A percentile compares a stretch with the other conserved stretches of the same genome.
These are phyloP conservation scores for Aspergillus brunneoviolaceus DNA, from an alignment of 2,329 filamentous ascomycete species.

Conservation along the genomic window DNA sequence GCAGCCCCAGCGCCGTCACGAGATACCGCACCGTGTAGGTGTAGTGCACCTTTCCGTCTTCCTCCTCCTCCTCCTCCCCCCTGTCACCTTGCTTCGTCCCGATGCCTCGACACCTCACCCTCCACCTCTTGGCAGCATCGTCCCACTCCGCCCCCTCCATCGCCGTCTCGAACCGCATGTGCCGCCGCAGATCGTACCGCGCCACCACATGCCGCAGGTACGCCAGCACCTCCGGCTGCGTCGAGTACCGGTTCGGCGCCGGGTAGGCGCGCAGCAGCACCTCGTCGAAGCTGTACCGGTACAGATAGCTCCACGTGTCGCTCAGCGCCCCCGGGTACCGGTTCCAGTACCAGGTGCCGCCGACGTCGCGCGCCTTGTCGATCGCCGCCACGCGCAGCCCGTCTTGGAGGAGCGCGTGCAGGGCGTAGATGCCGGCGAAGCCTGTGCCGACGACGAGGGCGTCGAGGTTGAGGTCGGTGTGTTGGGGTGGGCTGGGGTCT, in stretches of 20 bases:
- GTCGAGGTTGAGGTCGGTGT: slow-evolving; percentile 25
- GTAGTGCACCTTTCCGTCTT: neutral
- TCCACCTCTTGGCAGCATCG: slow-evolving; percentile 15
- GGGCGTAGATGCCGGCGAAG: slow-evolving; percentile 38
- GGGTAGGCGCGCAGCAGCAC: slow-evolving; percentile 21
- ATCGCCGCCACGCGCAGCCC: slow-evolving; percentile 40
- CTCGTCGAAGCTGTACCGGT: slow-evolving; percentile 27
- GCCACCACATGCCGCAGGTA: slow-evolving; percentile 31
- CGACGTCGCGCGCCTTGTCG: slow-evolving; percentile 40
- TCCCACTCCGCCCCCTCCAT: slow-evolving; percentile 19
- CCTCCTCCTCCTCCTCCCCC: too few species aligned
- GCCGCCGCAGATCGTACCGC: slow-evolving; percentile 18
- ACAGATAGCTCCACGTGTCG: slow-evolving; percentile 33
- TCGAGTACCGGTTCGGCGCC: slow-evolving; percentile 6
- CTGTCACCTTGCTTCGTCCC: neutral
- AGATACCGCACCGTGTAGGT: slow-evolving; percentile 13
- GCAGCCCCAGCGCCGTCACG: slow-evolving; percentile 19
- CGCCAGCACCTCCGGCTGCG: slow-evolving; percentile 27
- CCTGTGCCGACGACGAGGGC: slow-evolving; percentile 44
- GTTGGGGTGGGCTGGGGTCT: neutral
- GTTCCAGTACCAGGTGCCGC: slow-evolving; percentile 50
- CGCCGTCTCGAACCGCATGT: slow-evolving; percentile 22
- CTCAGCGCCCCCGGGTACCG: slow-evolving; percentile 47
- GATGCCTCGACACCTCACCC: neutral
- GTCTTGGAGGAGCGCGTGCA: slow-evolving; percentile 39